Evolutionary conservation across 2,329 filamentous ascomycete genomes (phyloP).

Genomic region (Rachicladosporium sp.): DNA sequence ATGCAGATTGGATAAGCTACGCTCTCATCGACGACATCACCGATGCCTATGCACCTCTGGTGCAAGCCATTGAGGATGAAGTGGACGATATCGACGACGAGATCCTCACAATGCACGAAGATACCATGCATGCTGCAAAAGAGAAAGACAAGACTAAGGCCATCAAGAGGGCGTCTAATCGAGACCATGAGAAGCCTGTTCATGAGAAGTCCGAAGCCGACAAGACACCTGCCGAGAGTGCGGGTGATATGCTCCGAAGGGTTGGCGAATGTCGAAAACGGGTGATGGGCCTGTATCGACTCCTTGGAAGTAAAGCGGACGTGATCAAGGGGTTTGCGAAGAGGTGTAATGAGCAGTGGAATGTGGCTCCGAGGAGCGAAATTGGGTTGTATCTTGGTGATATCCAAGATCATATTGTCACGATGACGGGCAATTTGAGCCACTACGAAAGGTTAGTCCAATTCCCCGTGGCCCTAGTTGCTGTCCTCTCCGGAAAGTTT

Average conservation of each 20-base stretch:
- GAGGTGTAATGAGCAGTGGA: conserved; percentile 94
- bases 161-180: conserved; percentile 8
- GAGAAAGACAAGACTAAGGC: conserved; percentile 21
- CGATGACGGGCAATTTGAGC: conserved; percentile 90
- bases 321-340: conserved; percentile 99
- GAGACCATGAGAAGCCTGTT: too few relatives aligned
- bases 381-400: conserved; percentile 94
- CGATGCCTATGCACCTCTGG: conserved; percentile 85
- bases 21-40: conserved; percentile 98
- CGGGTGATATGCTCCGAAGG: conserved; percentile 76
- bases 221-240: conserved; percentile 31
- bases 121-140: conserved; percentile 25
- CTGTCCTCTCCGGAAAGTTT: too few relatives aligned
- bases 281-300: conserved; percentile 87
- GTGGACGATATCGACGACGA: conserved; percentile 94
- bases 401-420: conserved; percentile 98
- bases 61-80: conserved; percentile 86
- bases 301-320: conserved; percentile 93
- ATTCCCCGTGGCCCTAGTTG: too few relatives aligned
- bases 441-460: conserved; percentile 82
- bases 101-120: conserved; percentile 69
- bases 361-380: conserved; percentile 85
- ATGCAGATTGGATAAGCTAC: conserved; percentile 96
- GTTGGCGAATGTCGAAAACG: conserved; percentile 93
- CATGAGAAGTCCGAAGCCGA: conserved; percentile 19